Base-by-base conservation (phyloP, 176 grass and related monocot species). In the Musa schizocarpa region DNA sequence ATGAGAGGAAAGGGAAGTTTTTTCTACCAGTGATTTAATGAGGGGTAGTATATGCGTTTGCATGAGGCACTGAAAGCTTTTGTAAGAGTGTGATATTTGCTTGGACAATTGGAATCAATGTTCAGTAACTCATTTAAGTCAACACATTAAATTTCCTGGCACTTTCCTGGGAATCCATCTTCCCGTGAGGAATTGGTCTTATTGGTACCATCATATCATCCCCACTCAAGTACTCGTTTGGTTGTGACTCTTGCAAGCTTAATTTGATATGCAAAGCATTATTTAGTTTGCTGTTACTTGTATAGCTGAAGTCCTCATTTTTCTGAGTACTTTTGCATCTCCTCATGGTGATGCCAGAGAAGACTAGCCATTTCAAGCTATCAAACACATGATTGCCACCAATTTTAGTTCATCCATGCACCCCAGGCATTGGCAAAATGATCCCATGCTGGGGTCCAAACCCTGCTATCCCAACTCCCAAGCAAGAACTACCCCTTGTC, bases 1-100 rank as follows among this genome's bases (percentile, higher is more conserved):
- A 69, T 49, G 68, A 70, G 19, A 66, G 34, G 34, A 43, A 22
- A 49, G 66, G 66, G 66, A 48, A 50, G 66, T 49, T 69, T 69
- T 49, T 19, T 69, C 5, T 64, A 22, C 21, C 17, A 20, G 68
- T 11, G 43, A 8, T 51, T 70, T 51, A 50, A 70, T 51, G 68
- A 52, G 48, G 9, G 63, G 9, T 27, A 43, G 34, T 43, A 43
- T 43, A 43, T 43, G 34, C 17, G 58, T n/a, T n/a, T 62, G 58
- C 17, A n/a, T n/a, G 58, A 8, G 13, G 65, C 12, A 68, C 13
- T 43, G 65, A 68, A 48, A 34, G 65, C 24, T 12, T 43, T 68
- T 68, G n/a, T 9, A 43, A 13, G 25, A 34, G 27, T 2, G 13
- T 48, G 13, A 68, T 48, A 34, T 48, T 62, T 62, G 8, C 58